These are phyloP conservation scores for Trematosphaeria pertusa DNA, from an alignment of 2,329 filamentous ascomycete species.

Conservation along the genomic window DNA sequence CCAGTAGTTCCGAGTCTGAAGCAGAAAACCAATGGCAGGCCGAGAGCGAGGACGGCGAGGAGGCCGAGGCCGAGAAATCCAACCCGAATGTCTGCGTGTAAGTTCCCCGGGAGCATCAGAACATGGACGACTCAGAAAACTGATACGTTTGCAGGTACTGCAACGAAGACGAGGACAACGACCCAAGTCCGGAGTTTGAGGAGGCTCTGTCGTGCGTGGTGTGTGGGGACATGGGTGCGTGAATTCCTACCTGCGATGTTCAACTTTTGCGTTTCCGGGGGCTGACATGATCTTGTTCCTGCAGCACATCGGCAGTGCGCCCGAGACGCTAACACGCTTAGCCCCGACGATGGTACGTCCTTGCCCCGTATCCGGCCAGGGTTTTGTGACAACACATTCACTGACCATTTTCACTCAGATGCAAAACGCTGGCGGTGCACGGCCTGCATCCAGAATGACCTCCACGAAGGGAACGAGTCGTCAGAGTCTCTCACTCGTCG, in stretches of 20 bases:
- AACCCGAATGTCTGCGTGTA: conserved; percentile 70
- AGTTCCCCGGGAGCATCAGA: conserved; percentile 43
- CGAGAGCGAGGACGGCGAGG: conserved; percentile 62
- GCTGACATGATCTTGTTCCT: conserved; percentile 56
- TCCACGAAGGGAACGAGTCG: conserved; percentile 48
- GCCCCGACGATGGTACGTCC: conserved; percentile 68
- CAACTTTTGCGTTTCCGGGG: conserved; percentile 44
- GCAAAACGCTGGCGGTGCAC: conserved; percentile 68
- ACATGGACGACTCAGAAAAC: conserved; percentile 11
- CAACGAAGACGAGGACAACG: conserved; percentile 80
- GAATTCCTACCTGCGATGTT: conserved; percentile 17
- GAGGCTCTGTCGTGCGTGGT: conserved; percentile 76
- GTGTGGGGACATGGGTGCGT: conserved; percentile 85
- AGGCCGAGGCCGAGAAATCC: conserved; percentile 61
- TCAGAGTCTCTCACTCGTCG: conserved; percentile 50
- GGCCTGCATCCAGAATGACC: conserved; percentile 59
- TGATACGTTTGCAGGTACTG: conserved; percentile 69
- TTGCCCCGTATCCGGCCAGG: conserved; percentile 10
- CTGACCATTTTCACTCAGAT: conserved; percentile 51
- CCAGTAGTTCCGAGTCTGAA: conserved; percentile 58
- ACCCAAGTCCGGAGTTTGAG: conserved; percentile 82
- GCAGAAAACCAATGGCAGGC: conserved; percentile 63
- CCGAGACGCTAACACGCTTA: conserved; percentile 70
- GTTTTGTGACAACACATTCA: conserved; percentile 9
- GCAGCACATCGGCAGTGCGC: conserved; percentile 92